Evolutionary conservation across 305 asterid species (phyloP).

Genomic region (Solanum aculeatissimum): DNA sequence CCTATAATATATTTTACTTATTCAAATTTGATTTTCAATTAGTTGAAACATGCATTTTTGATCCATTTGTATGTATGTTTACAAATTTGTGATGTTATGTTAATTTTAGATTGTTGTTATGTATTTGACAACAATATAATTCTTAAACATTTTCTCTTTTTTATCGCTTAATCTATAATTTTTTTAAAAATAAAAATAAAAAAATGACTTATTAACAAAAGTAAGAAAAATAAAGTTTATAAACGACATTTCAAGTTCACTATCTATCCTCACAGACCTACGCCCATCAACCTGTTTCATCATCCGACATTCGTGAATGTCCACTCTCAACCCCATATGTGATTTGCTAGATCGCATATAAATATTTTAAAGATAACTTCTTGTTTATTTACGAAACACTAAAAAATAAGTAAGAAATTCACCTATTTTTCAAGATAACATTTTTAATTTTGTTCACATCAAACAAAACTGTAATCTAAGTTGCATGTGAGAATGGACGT

Average conservation of each 20-base stretch:
- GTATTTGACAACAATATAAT: background rate
- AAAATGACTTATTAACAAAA: background rate
- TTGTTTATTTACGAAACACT: background rate
- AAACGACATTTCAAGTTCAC: background rate
- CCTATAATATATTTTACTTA: background rate
- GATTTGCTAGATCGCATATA: background rate
- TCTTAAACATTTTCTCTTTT: background rate
- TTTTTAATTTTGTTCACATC: too few relatives aligned
- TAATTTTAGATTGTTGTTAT: background rate
- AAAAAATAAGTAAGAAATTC: background rate
- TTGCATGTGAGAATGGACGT: accelerated
- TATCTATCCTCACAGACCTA: too few relatives aligned
- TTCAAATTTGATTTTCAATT: background rate
- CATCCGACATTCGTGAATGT: too few relatives aligned
- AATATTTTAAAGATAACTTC: accelerated
- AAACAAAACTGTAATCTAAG: background rate
- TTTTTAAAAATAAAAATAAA: background rate
- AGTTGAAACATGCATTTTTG: background rate
- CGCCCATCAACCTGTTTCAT: too few relatives aligned
- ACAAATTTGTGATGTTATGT: background rate
- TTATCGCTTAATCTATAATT: background rate
- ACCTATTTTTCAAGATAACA: background rate
- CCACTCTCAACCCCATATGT: background rate
- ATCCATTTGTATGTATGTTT: background rate
- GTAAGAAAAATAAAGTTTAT: background rate